phyloP scores from a whole-genome alignment of 78 protist species.

The Speleostelium caveatum region DNA sequence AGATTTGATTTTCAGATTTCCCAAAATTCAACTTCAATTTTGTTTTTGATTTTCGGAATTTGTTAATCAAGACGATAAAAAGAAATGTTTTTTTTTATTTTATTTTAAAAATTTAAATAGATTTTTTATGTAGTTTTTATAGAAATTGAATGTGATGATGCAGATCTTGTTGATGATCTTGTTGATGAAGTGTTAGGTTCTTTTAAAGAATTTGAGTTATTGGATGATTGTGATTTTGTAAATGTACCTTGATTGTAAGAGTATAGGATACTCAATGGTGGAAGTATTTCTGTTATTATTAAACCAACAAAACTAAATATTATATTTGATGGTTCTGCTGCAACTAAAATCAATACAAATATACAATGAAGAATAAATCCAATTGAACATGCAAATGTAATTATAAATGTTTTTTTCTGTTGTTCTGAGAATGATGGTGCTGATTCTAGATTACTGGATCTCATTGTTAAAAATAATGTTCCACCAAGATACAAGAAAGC shows the following conservation, averaged over 20 bases:
- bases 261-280: conserved; percentile 35
- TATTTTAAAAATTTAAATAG: too few relatives aligned
- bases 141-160: too few relatives aligned
- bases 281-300: conserved; percentile 50
- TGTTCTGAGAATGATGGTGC: not conserved
- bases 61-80: too few relatives aligned
- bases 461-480: conserved; percentile 14
- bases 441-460: not conserved
- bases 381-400: conserved; percentile 33
- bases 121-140: too few relatives aligned
- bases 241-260: conserved; percentile 70
- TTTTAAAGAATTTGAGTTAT: too few relatives aligned
- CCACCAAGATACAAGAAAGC: conserved; percentile 52
- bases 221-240: too few relatives aligned
- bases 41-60: too few relatives aligned
- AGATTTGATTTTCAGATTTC: too few relatives aligned
- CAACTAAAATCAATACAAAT: conserved; percentile 47
- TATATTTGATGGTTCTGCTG: conserved; percentile 56
- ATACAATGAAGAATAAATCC: conserved; percentile 52
- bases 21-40: too few relatives aligned
- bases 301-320: conserved; percentile 65
- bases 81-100: too few relatives aligned
- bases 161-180: too few relatives aligned
- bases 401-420: conserved; percentile 16
- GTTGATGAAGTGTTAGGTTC: too few relatives aligned